phyloP scores from a whole-genome alignment of 768 basidiomycete genomes.

The Lyophyllum atratum region DNA sequence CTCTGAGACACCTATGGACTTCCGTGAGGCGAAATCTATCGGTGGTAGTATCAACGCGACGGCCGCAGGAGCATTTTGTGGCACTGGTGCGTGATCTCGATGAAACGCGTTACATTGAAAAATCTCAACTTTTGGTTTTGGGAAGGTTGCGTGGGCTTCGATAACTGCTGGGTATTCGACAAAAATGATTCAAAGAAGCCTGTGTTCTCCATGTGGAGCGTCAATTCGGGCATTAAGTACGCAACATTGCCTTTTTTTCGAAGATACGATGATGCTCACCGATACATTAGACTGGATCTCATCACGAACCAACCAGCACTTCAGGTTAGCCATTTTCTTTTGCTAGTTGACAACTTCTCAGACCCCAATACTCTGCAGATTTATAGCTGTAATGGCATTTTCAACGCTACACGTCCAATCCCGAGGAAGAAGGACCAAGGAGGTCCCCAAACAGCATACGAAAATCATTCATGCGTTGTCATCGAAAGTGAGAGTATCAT shows the following conservation, averaged over 20 bases:
- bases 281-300: conserved; percentile 35
- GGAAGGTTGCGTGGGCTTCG: conserved; percentile 45
- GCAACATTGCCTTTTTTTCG: not conserved
- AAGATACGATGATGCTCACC: not conserved
- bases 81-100: conserved; percentile 30
- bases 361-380: conserved; percentile 22
- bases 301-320: conserved; percentile 47
- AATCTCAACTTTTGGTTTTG: not conserved
- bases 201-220: conserved; percentile 44
- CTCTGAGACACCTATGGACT: conserved; percentile 41
- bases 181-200: conserved; percentile 26
- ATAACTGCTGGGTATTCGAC: conserved; percentile 50
- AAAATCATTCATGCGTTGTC: conserved; percentile 42
- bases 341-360: not conserved
- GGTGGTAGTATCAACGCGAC: conserved; percentile 39
- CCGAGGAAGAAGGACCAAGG: conserved; percentile 46
- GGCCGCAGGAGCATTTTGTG: conserved; percentile 34
- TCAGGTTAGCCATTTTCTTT: conserved; percentile 28
- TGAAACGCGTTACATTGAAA: not conserved
- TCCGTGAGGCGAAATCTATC: conserved; percentile 41
- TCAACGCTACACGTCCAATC: conserved; percentile 34
- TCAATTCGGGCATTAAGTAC: conserved; percentile 46
- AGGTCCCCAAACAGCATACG: conserved; percentile 34
- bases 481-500: conserved; percentile 47
- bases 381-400: conserved; percentile 44